Evolutionary conservation across 306 rosid species (phyloP).

Genomic region (Pterocarpus macrocarpus): DNA sequence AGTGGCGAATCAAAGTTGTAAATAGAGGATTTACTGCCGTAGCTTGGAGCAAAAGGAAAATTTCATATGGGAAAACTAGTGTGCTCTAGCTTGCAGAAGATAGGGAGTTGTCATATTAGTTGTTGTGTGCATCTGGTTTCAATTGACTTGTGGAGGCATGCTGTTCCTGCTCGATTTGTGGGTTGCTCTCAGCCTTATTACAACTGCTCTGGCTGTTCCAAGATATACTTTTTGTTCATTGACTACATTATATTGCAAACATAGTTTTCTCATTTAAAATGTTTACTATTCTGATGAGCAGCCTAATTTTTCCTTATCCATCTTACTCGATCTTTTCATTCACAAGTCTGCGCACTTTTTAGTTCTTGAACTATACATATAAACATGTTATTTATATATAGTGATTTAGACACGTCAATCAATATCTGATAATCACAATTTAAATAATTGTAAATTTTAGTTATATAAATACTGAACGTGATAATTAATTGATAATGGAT

Average conservation of each 20-base stretch:
- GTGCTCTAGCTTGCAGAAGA: neutral
- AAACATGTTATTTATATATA: no score
- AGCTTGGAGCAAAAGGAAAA: neutral
- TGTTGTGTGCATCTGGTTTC: neutral
- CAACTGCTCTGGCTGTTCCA: neutral
- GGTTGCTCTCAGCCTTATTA: neutral
- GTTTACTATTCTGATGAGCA: neutral
- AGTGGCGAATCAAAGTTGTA: neutral
- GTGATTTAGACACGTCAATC: no score
- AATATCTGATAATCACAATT: no score
- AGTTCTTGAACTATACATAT: neutral
- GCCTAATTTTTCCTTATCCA: neutral
- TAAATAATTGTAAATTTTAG: no score
- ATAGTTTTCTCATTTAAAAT: neutral
- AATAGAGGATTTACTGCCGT: neutral
- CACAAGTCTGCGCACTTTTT: neutral
- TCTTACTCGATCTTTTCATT: conserved; percentile 8
- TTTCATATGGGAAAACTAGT: neutral
- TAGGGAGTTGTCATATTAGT: neutral
- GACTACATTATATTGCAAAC: neutral
- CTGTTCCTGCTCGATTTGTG: neutral
- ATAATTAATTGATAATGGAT: no score
- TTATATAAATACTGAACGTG: no score
- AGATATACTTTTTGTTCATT: neutral
- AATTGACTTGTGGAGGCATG: neutral